Base-by-base conservation (phyloP, 129 eudicot species). In the Flaveria sonorensis region DNA sequence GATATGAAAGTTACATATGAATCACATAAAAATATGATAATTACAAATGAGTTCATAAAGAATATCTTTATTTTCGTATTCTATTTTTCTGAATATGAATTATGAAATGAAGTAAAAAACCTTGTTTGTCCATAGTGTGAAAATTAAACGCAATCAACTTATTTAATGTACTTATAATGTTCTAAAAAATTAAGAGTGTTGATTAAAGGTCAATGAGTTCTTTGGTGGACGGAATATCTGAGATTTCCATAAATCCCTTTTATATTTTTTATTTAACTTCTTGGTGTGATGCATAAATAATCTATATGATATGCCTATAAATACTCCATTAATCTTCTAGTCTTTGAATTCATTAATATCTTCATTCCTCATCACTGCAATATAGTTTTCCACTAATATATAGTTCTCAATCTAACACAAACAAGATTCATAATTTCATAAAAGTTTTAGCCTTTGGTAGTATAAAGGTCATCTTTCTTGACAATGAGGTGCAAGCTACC, bases 401-500 rank as follows among this genome's bases (percentile, higher is more conserved):
- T 43, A 43, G 12, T 43, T 43, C 43, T 39, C 43, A 39, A 39
- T 0, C 9, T 0, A 55, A 55, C 11, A 55, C 12, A 46, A 46
- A 46, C 50, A 46, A 9, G 50, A 46, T 46, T 46, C 14, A 46
- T 46, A 48, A 14, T 12, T 48, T 51, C 40, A 36, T 36, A 5
- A 36, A 51, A 15, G 19, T 14, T 0, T 43, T 43, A 8, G 9
- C 2, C 47, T 43, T 43, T 43, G 1, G 47, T 43, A 9, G 13
- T 43, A 43, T 43, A 43, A 43, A 15, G 10, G 23, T 15, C 16
- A 12, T 13, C 21, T 46, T 59, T 60, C 65, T 63, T 13, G 23
- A 50, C 30, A 83, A 91, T 88, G 91, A 87, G 76, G 75, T 82
- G 59, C 19, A 91, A 86, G 80, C 24, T 81, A 64, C 32, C 45